Evolutionary conservation across 2,329 filamentous ascomycete species (phyloP).

Genomic region (Penicillium sp.): DNA sequence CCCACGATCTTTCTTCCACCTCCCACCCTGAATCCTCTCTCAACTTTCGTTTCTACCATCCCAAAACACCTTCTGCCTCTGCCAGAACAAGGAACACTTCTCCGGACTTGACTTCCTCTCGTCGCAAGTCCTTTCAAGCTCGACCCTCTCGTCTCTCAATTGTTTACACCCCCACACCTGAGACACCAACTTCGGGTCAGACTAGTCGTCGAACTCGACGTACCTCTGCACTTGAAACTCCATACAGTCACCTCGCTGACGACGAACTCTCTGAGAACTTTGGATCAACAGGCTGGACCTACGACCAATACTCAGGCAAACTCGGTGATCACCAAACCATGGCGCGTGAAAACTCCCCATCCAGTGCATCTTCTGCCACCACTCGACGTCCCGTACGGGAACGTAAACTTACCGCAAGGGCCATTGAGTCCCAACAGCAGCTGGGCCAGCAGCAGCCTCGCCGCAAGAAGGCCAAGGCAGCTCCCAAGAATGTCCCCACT

Average conservation of each 20-base stretch:
- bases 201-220: conserved; percentile 15
- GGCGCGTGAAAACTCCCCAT: conserved; percentile 11
- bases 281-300: conserved; percentile 11
- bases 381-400: conserved; percentile 25
- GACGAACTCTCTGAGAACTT: conserved; percentile 12
- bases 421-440: no score
- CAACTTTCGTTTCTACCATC: conserved; percentile 13
- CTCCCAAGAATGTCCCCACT: no score
- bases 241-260: conserved; percentile 9
- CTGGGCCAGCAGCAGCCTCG: no score
- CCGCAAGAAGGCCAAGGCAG: no score
- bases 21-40: conserved; percentile 9
- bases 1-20: conserved; percentile 8
- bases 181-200: conserved; percentile 9
- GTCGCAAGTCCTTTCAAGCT: conserved; percentile 16
- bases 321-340: conserved; percentile 8
- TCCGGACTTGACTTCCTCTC: conserved; percentile 11
- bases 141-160: conserved; percentile 21
- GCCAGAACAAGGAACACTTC: not conserved
- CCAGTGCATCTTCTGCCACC: conserved; percentile 14
- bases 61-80: conserved; percentile 7
- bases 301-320: conserved; percentile 14
- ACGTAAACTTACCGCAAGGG: conserved; percentile 20
- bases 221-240: conserved; percentile 10
- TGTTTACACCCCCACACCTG: conserved; percentile 17